Percentiles rank a stretch among this genome's conserved stretches.
Conservation (phyloP, 1,139 yeast species). For the Saccharomycopsis crataegensis region DNA sequence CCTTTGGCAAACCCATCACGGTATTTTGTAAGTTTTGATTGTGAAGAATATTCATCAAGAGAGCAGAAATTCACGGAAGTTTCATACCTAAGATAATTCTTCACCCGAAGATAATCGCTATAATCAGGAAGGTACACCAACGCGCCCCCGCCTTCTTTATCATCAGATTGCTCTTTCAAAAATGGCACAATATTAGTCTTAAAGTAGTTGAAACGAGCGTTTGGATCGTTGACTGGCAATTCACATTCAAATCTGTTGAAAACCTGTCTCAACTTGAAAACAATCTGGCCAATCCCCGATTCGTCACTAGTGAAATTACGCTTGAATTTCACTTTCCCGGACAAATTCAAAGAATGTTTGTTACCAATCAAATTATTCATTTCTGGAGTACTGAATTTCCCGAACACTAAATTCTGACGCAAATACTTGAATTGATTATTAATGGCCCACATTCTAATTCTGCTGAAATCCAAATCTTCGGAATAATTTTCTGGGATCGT, state of each 20-base stretch:
- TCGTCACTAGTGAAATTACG: conserved; percentile 25
- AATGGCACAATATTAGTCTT: conserved; percentile 66
- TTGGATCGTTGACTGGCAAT: conserved; percentile 62
- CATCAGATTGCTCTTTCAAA: conserved; percentile 43
- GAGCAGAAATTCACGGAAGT: conserved; percentile 52
- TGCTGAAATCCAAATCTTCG: conserved; percentile 80
- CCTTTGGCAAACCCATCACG: conserved; percentile 63
- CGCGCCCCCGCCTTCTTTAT: conserved; percentile 59
- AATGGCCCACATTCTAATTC: conserved; percentile 88
- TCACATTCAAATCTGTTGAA: conserved; percentile 61
- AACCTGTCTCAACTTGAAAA: conserved; percentile 59
- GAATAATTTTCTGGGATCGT: conserved; percentile 68
- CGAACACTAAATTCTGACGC: conserved; percentile 72
- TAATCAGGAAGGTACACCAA: conserved; percentile 79
- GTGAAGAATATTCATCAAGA: conserved; percentile 76
- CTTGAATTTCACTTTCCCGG: conserved; percentile 58
- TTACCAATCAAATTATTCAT: conserved; percentile 58
- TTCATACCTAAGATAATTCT: conserved; percentile 60
- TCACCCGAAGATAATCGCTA: conserved; percentile 74
- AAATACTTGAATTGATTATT: conserved; percentile 72
- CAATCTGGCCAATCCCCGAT: conserved; percentile 40
- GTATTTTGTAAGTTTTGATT: conserved; percentile 60
- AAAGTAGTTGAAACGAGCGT: conserved; percentile 72
- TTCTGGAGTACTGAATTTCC: conserved; percentile 74
- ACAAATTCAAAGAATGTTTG: conserved; percentile 47